Conservation (phyloP, 441 rosid species). For the Biscutella auriculata region DNA sequence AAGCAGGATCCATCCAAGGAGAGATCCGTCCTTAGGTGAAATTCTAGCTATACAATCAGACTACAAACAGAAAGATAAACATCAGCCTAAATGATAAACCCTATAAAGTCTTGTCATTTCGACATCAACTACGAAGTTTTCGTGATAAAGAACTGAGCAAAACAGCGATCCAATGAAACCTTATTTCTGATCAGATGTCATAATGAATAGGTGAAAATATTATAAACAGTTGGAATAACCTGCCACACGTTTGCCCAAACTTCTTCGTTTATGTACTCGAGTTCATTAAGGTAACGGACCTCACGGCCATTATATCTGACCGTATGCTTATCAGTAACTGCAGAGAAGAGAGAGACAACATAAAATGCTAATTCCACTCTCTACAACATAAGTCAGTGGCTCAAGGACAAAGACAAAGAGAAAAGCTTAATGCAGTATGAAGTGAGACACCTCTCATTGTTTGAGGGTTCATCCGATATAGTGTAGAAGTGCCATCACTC, state of each 20-base stretch:
- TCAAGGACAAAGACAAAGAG: not conserved
- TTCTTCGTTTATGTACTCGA: conserved; percentile 80
- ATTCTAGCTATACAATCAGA: conserved; percentile 92
- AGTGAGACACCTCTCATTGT: conserved; percentile 52
- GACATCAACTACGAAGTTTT: no score
- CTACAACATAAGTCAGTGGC: not conserved
- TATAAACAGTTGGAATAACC: conserved; percentile 31
- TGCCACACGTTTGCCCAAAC: conserved; percentile 91
- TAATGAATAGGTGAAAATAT: not conserved
- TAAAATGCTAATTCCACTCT: not conserved
- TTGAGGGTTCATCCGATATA: conserved; percentile 63
- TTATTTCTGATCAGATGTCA: no score
- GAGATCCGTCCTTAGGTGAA: conserved; percentile 53
- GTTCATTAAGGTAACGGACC: conserved; percentile 71
- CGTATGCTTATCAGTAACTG: conserved; percentile 45
- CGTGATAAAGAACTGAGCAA: no score
- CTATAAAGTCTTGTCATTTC: not conserved
- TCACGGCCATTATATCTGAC: conserved; percentile 48
- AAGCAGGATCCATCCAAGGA: conserved; percentile 86
- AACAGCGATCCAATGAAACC: no score
- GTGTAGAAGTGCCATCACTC: conserved; percentile 81
- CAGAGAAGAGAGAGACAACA: conserved; percentile 16
- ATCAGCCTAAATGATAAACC: not conserved
- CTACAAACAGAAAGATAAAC: conserved; percentile 28
- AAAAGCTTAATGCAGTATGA: not conserved